Evolutionary conservation across 495 filamentous ascomycete genomes (phyloP), one percentile per base, ranked within the genome.

Genomic region (Aspergillus bertholletiae): DNA sequence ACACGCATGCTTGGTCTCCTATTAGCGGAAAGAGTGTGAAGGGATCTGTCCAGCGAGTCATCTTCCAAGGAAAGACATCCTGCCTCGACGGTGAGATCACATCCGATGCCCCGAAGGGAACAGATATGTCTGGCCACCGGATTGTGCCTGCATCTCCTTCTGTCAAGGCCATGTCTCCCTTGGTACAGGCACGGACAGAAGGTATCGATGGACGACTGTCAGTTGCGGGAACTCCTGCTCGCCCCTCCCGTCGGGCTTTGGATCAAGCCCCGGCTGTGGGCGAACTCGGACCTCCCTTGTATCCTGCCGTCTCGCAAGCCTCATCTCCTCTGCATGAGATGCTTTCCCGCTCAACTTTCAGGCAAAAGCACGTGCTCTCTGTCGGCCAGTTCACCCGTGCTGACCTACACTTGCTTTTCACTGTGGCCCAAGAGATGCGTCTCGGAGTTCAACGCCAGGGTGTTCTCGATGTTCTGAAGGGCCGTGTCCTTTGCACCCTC

Each of bases 401-500:
- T 24, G 92, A 98, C 59, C 78, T 98, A 37, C 94, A 97, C 68
- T 75, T 91, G 44, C 84, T 98, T 40, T 97, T 98, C 80, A 92
- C 90, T 18, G 90, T 98, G 39, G 95, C 94, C 1, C 88, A 95
- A 65, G 94, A 97, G 71, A 96, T 97, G 90, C 87, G 91, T 17
- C 80, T 96, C 17, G 92, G 89, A 46, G 94, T 96, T 21, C 85
- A 96, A 69, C 85, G 92, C 32, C 85, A 96, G 60, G 94, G 94
- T 51, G 85, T 93, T 24, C 81, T 98, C 56, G 86, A 92, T 56
- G 78, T 96, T 47, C 82, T 98, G 49, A 90, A 87, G 62, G 91
- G 92, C 28, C 84, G 88, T 39, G 76, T 97, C 23, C 81, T 98
- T 23, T 88, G 84, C 75, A 92, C 89, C 1, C 84, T 97, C 74